A percentile compares a stretch with the other conserved stretches of the same genome.
These are phyloP conservation scores for Hanseniaspora thailandica DNA, from an alignment of 805 yeast genomes.

Conservation along the genomic window DNA sequence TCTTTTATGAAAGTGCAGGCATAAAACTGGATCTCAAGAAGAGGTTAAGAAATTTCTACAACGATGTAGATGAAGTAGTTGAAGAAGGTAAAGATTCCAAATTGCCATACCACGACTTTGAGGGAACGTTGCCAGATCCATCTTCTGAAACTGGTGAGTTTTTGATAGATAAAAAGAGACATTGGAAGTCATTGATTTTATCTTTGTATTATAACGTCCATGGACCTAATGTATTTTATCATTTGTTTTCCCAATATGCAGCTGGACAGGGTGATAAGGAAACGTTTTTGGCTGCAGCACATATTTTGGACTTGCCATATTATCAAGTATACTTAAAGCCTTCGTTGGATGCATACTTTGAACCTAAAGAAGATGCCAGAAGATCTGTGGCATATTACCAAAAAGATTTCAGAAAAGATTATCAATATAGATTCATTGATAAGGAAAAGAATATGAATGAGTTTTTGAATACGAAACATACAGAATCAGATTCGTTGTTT, in stretches of 20 bases:
- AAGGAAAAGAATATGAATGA: not conserved
- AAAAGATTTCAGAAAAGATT: constrained; percentile 53
- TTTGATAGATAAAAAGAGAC: constrained; percentile 48
- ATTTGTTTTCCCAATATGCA: constrained; percentile 58
- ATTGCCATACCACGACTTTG: constrained; percentile 45
- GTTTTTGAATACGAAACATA: constrained; percentile 11
- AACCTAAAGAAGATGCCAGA: constrained; percentile 30
- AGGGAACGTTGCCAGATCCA: constrained; percentile 57
- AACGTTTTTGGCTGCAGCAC: constrained; percentile 57
- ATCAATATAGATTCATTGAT: constrained; percentile 17
- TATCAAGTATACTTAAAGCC: constrained; percentile 38
- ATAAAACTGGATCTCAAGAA: constrained; percentile 33
- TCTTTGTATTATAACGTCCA: constrained; percentile 55
- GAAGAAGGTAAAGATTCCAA: not conserved
- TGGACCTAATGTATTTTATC: constrained; percentile 64
- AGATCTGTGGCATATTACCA: constrained; percentile 71
- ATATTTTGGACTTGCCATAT: constrained; percentile 35
- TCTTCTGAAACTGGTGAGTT: constrained; percentile 65
- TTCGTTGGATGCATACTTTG: constrained; percentile 30
- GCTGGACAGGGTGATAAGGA: constrained; percentile 79
- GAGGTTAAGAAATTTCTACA: constrained; percentile 30
- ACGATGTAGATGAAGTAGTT: constrained; percentile 25
- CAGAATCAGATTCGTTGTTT: constrained; percentile 25
- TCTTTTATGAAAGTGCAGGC: constrained; percentile 58
- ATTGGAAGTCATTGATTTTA: constrained; percentile 46